phyloP scores from a whole-genome alignment of 1,284 basidiomycete species.

The Ceratobasidium papillatum region DNA sequence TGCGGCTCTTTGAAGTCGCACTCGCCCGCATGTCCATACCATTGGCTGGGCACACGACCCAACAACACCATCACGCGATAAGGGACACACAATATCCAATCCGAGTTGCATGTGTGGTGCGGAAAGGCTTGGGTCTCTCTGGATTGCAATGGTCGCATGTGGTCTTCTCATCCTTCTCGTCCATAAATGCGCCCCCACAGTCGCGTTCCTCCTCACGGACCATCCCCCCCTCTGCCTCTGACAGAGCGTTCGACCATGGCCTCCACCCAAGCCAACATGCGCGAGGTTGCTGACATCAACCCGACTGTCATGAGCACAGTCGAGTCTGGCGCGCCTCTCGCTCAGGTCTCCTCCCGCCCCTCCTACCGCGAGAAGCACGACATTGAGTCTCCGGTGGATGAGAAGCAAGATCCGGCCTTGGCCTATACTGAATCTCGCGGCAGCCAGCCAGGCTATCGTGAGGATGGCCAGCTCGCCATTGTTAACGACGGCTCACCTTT shows the following conservation, averaged over 20 bases:
- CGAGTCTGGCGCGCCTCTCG: conserved; percentile 36
- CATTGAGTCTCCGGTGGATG: conserved; percentile 21
- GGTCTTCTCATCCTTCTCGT: neutral
- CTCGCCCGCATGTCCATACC: conserved; percentile 11
- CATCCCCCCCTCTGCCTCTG: conserved; percentile 25
- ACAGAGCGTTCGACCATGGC: conserved; percentile 33
- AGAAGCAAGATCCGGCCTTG: conserved; percentile 27
- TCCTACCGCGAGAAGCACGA: conserved; percentile 33
- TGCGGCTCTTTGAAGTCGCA: neutral
- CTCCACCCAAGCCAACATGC: conserved; percentile 1
- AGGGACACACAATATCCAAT: conserved; percentile 1
- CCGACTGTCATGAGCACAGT: conserved; percentile 36
- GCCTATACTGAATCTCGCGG: conserved; percentile 22
- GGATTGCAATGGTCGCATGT: conserved; percentile 7
- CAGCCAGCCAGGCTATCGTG: conserved; percentile 4
- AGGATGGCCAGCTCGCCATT: conserved; percentile 26
- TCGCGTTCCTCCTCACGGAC: conserved; percentile 11
- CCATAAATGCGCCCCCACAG: neutral
- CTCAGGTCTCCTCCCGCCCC: conserved; percentile 30
- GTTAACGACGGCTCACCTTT: conserved; percentile 55
- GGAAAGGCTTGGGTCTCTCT: conserved; percentile 26
- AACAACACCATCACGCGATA: conserved; percentile 15
- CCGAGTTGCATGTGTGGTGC: conserved; percentile 22
- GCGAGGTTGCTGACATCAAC: conserved; percentile 31
- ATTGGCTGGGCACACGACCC: conserved; percentile 10